These are phyloP conservation scores for Gaeumannomyces tritici DNA, from an alignment of 2,329 filamentous ascomycete species.

Conservation along the genomic window DNA sequence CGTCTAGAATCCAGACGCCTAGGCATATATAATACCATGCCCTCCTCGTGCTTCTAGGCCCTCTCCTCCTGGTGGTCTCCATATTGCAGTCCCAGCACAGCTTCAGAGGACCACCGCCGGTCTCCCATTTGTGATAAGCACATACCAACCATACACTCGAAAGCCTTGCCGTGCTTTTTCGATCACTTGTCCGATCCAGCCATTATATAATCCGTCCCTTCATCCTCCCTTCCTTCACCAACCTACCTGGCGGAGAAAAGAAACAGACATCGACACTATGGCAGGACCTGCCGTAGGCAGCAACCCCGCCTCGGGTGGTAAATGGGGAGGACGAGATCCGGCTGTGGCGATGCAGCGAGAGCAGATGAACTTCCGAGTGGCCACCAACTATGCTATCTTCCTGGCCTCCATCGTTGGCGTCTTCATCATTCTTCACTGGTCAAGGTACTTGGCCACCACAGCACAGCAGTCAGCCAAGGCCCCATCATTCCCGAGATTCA, in stretches of 20 bases:
- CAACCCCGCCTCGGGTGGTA: background rate
- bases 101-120: background rate
- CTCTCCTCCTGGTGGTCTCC: background rate
- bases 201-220: background rate
- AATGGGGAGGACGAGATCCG: background rate
- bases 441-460: slow-evolving; percentile 13
- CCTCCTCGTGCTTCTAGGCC: background rate
- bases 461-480: slow-evolving; percentile 9
- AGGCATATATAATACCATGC: background rate
- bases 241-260: background rate
- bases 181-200: background rate
- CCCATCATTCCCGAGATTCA: background rate
- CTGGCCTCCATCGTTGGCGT: slow-evolving; percentile 18
- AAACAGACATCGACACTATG: background rate
- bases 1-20: background rate
- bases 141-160: background rate
- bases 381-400: slow-evolving; percentile 8
- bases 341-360: background rate
- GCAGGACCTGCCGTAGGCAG: background rate
- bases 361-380: slow-evolving; percentile 5
- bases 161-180: background rate
- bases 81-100: background rate
- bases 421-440: slow-evolving; percentile 20
- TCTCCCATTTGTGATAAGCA: background rate
- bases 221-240: background rate